Evolutionary conservation across 2,329 filamentous ascomycete genomes (phyloP), one percentile per base, ranked within the genome.

Genomic region (Pyrenochaeta sp.): DNA sequence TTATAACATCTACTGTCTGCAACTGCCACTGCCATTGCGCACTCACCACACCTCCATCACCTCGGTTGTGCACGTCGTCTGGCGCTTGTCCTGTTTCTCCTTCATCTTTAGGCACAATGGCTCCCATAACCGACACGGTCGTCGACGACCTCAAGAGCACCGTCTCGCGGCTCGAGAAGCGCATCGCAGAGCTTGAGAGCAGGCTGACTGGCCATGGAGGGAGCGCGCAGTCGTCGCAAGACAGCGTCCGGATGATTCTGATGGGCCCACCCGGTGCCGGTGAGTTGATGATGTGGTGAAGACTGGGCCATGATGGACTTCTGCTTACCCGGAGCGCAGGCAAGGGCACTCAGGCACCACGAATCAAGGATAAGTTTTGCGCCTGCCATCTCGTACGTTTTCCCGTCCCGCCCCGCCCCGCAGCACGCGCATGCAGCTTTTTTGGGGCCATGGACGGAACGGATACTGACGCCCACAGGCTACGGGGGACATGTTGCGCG

Each of bases 401-500:
- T 10, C 5, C 34, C 25, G 2, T 15, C 28, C 19, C 12, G 13
- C 13, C 5, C 34, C 25, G 2, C 22, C 28, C 24, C 13, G 15
- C 30, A 6, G 25, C 30, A 36, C 25, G 43, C 45, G 24, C 15
- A 19, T 34, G 1, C 19, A 19, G 19, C 19, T 19, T 19, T 19
- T 19, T 19, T 19, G 19, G 19, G 19, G 19, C 19, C 7, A 15
- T 8, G 12, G 8, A 9, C 30, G 34, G 37, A 27, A 24, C 30
- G 22, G 36, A 58, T 60, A 50, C 71, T 74, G 53, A 74, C 68
- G 56, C 54, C 47, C 62, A 50, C 72, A 97, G 93, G 95, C 95
- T 65, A 99, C 95, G 59, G 95, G 95, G 79, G 95, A 99, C 82
- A 99, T 99, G 95, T 88, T 99, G 76, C 93, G 95, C 76, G 96